Evolutionary conservation across 140 eudicot genomes (phyloP).

Genomic region (Senecio squalidus): DNA sequence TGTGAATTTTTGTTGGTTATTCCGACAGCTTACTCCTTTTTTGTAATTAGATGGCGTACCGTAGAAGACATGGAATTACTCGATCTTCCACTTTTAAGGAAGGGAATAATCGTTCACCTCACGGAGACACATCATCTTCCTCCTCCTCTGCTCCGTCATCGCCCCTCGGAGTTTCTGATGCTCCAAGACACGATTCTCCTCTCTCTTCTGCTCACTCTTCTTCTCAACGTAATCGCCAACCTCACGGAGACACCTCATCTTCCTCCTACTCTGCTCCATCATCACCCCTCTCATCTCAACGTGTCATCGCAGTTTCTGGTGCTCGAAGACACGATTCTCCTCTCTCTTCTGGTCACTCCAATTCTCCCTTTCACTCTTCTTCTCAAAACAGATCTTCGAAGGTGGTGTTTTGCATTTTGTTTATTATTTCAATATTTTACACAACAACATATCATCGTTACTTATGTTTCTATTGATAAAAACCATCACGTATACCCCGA

Average conservation of each 20-base stretch:
- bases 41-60: conserved; percentile 62
- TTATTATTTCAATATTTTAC: too few relatives aligned
- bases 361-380: not conserved
- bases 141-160: conserved; percentile 1
- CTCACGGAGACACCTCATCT: not conserved
- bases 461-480: too few relatives aligned
- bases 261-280: conserved; percentile 1
- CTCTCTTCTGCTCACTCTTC: not conserved
- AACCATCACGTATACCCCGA: not conserved
- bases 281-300: not conserved
- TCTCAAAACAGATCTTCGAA: not conserved
- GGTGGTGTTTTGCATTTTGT: not conserved
- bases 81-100: conserved; percentile 19
- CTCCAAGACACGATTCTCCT: not conserved
- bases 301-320: not conserved
- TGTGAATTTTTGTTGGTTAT: too few relatives aligned
- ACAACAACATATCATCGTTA: too few relatives aligned
- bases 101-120: not conserved
- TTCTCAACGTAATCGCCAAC: not conserved
- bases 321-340: not conserved
- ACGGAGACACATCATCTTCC: not conserved
- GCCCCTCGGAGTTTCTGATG: not conserved
- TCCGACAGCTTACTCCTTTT: too few relatives aligned
- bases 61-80: conserved; percentile 54
- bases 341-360: not conserved